Evolutionary conservation across 2,329 filamentous ascomycete species (phyloP).

Genomic region (Nigrospora sphaerica): DNA sequence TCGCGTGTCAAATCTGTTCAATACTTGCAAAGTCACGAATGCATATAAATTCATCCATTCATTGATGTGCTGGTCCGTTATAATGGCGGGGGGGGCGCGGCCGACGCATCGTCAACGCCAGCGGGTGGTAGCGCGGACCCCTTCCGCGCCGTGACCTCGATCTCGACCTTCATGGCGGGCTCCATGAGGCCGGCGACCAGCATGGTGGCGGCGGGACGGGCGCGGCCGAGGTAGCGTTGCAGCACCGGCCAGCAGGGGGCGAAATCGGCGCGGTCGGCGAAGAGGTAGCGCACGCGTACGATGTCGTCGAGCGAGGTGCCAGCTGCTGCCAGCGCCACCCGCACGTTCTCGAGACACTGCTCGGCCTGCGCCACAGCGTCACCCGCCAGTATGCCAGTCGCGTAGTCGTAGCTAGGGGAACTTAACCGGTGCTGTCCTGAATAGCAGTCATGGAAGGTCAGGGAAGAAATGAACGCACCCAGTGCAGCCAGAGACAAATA

Average conservation of each 20-base stretch:
- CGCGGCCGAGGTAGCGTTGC: constrained; percentile 39
- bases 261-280: constrained; percentile 40
- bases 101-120: too few relatives aligned
- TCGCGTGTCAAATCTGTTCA: too few relatives aligned
- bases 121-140: not conserved
- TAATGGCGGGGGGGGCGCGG: too few relatives aligned
- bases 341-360: constrained; percentile 41
- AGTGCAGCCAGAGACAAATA: constrained; percentile 49
- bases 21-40: too few relatives aligned
- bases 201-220: constrained; percentile 48
- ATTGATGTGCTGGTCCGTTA: too few relatives aligned
- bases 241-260: constrained; percentile 41
- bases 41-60: too few relatives aligned
- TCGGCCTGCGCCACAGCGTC: constrained; percentile 41
- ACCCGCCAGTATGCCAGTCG: constrained; percentile 34
- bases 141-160: constrained; percentile 14
- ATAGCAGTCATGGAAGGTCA: not conserved
- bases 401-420: constrained; percentile 39
- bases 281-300: constrained; percentile 44
- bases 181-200: constrained; percentile 42
- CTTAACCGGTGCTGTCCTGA: not conserved
- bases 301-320: constrained; percentile 36
- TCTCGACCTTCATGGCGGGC: constrained; percentile 32
- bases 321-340: constrained; percentile 34
- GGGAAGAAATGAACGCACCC: constrained; percentile 27